A percentile compares a stretch with the other conserved stretches of the same genome.
Conservation (phyloP, 306 rosid species). For the Luffa acutangula region DNA sequence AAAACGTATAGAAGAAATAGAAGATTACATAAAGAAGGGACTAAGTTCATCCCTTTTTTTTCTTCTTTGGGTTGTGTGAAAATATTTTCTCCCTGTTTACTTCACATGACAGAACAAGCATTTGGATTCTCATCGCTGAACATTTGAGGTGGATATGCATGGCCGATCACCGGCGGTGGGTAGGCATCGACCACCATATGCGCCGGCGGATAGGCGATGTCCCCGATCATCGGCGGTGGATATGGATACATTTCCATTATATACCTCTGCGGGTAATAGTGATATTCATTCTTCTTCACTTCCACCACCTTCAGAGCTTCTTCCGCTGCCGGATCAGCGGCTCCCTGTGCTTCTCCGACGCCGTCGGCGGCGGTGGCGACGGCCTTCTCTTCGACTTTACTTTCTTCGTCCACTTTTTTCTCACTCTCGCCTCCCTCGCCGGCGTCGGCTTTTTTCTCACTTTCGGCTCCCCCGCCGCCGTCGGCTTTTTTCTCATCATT, state of each 20-base stretch:
- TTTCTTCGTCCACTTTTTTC: slow-evolving; percentile 14
- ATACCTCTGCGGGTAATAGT: slow-evolving; percentile 34
- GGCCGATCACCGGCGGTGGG: neutral
- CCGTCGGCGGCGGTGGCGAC: neutral
- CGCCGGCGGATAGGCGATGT: slow-evolving; percentile 53
- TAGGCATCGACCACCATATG: neutral
- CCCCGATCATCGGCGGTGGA: slow-evolving; percentile 70
- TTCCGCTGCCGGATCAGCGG: slow-evolving; percentile 17
- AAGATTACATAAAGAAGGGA: neutral
- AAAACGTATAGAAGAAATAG: neutral
- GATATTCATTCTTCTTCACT: slow-evolving; percentile 37
- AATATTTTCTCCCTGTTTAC: neutral
- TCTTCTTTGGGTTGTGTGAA: neutral
- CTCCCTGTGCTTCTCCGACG: neutral
- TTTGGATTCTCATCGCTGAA: slow-evolving; percentile 94
- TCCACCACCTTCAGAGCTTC: slow-evolving; percentile 19
- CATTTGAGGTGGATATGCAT: slow-evolving; percentile 83
- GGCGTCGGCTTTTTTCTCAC: slow-evolving; percentile 15
- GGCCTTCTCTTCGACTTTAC: slow-evolving; percentile 9
- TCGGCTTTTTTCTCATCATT: slow-evolving; percentile 15
- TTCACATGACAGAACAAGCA: slow-evolving; percentile 49
- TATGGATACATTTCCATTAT: slow-evolving; percentile 37
- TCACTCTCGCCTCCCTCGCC: slow-evolving; percentile 16
- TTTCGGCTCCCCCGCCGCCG: slow-evolving; percentile 12
- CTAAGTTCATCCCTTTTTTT: neutral